Base-by-base conservation (phyloP, 2,329 filamentous ascomycete species). In the Colletotrichum nymphaeae region DNA sequence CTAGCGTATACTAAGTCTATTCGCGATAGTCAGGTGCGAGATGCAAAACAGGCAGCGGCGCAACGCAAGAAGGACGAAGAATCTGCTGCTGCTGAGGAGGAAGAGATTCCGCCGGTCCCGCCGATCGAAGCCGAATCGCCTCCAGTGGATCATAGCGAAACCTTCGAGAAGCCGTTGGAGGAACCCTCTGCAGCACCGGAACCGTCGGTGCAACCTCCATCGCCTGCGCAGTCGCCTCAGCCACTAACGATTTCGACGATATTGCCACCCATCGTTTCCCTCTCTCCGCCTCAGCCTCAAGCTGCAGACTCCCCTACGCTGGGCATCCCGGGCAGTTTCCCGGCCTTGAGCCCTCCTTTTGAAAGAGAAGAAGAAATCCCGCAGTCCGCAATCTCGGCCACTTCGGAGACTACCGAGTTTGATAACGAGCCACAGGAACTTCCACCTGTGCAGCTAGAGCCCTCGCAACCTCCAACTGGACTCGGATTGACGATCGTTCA, bases 1-100 rank as follows among this genome's bases (percentile, higher is more conserved):
- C 90, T 95, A 69, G 95, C 94, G 16, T 96, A 97, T 81, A 95
- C 91, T 77, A 94, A 93, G 80, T 94, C 93, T n/a, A 91, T 97
- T 60, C 90, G 93, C 75, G 93, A 94, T 79, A 93, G 86, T 77
- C 92, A 94, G 79, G 91, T 89, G 72, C 82, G 85, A n/a, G 87
- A 88, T 70, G 87, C 86, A 64, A 86, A 87, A 79, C 84, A 84
- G 64, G 88, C 88, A 42, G 88, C 87, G 26, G 88, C 90, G 74
- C 88, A 86, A 76, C 84, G 86, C 74, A 88, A 82, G 77, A 85
- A 85, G 79, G 87, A 89, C 75, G 81, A 87, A 78, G 85, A 88
- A 76, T 83, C 83, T 72, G 84, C 84, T 72, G 84, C 84, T 63
- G 82, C 85, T 69, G 80, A 81, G 24, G 58, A 70, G 46, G 60